Base-by-base conservation (phyloP, 2,329 filamentous ascomycete genomes). In the Monosporascus sp. region DNA sequence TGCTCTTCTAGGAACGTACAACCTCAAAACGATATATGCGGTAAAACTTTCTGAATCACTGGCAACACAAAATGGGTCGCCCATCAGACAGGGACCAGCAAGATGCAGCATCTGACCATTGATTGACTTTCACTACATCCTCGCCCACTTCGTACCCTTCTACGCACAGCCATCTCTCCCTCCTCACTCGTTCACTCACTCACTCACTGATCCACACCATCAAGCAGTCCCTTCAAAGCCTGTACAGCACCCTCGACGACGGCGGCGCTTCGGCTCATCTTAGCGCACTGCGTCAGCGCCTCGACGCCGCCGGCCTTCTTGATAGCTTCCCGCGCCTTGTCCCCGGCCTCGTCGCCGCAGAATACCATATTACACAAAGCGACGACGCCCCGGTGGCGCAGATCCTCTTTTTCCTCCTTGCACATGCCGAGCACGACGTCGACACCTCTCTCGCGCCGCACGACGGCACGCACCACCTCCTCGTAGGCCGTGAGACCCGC, bases 401-500 rank as follows among this genome's bases (percentile, higher is more conserved):
- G 65, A 53, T 86, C 84, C 62, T 88, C 86, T 51, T 79, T 79
- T 6, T 88, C 82, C 58, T 96, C 91, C 17, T 77, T 75, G 64
- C 91, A 96, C 65, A 97, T 72, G 0, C 79, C 83, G n/a, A 99
- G 70, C n/a, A 97, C 63, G n/a, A 90, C 82, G 56, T 85, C 78
- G 4, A 94, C 78, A 1, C 90, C 91, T 16, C 87, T 79, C 5
- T 89, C 83, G 37, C 87, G 78, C 55, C 83, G 80, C 38, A 96
- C 63, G 3, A 97, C 79, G 4, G 81, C 86, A 2, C 81, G 78
- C 1, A 93, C 86, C 0, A 89, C 88, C 1, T 80, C 79, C 62
- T 94, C 89, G 67, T 87, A 91, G 31, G 85, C 83, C 0, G 91
- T 91, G 24, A 99, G 72, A 71, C 89, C 89, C 1, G 93, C 94